Evolutionary conservation across 345 rosid species (phyloP), one percentile per base, ranked within the genome.

Genomic region (Ricinus communis): DNA sequence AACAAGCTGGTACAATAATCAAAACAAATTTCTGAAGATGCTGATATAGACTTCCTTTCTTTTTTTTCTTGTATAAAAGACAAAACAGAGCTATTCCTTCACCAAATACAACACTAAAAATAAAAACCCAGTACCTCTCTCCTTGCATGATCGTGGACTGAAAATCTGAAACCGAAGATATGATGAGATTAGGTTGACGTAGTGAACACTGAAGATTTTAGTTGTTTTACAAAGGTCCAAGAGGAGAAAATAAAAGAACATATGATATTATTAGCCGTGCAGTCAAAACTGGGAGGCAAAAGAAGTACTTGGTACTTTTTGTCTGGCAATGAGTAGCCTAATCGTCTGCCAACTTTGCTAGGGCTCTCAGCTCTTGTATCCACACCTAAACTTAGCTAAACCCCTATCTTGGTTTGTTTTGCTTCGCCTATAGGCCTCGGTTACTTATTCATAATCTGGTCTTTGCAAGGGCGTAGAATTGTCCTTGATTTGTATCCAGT

Each of bases 221-320:
- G 56, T 67, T 56, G 25, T 58, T 43, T 5, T 5, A 27, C 27
- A 11, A 59, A 31, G 33, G 49, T 1, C 53, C 46, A 27, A 50
- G n/a, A 38, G 53, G 13, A 21, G n/a, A 49, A 49, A 33, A 33
- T 33, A 33, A 33, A 33, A 33, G 2, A 33, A 14, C 27, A 11
- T 31, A 14, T 16, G n/a, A n/a, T n/a, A n/a, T n/a, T n/a, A n/a
- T n/a, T n/a, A 16, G 33, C 68, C 62, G 64, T 45, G 45, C 57
- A 9, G 81, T 67, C 76, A 76, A 78, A 69, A 54, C 74, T 47
- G 79, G 71, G 56, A 55, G 54, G n/a, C n/a, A n/a, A n/a, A n/a
- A 62, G n/a, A 18, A 60, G 81, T 70, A 63, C 53, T 55, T 45
- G 59, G 73, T 62, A 62, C 78, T 45, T 36, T n/a, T 74, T 55